Base-by-base conservation (phyloP, 2,329 filamentous ascomycete species). In the Zalaria sp. region DNA sequence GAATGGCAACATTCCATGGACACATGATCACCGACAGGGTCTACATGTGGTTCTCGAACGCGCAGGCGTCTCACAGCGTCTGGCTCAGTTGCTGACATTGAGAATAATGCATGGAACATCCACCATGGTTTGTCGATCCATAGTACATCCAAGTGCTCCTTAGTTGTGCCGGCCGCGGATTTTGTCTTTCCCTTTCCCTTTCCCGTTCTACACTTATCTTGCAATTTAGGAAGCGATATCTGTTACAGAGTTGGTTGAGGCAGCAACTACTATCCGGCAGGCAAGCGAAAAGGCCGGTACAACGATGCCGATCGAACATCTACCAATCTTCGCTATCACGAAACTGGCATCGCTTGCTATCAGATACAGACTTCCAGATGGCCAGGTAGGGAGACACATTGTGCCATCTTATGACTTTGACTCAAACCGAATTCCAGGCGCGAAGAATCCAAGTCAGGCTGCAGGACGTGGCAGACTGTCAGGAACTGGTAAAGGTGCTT, bases 251-350 rank as follows among this genome's bases (percentile, higher is more conserved):
- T 37, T 47, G n/a, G 32, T 44, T n/a, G 27, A 37, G 32, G 43
- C 34, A 10, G 38, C 39, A 8, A n/a, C 29, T 4, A 7, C 11
- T 6, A 10, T 37, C 35, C 40, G 31, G 27, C 34, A 39, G 25
- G 27, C 27, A 25, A n/a, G 40, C 11, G 46, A 51, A 10, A 45
- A 55, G 27, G 50, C 48, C 10, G 52, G 57, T 9, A 45, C 57
- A 8, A 47, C 56, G 25, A 47, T 59, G 31, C 53, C 51, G 18
- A 49, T 53, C 18, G 64, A 68, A 6, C 58, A 65, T 40, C 53
- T 69, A 3, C 63, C 65, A 4, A 60, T 68, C n/a, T 64, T 61
- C 36, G 65, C 58, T 29, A 59, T 68, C 28, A 54, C 58, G 6
- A 61, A 60, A 38, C 56, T 55, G 25, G 53, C 59, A 4, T 46